A percentile compares a stretch with the other conserved stretches of the same genome.
Conservation (phyloP, 202 grass and related monocot genomes). For the Dendrocalamus latiflorus region DNA sequence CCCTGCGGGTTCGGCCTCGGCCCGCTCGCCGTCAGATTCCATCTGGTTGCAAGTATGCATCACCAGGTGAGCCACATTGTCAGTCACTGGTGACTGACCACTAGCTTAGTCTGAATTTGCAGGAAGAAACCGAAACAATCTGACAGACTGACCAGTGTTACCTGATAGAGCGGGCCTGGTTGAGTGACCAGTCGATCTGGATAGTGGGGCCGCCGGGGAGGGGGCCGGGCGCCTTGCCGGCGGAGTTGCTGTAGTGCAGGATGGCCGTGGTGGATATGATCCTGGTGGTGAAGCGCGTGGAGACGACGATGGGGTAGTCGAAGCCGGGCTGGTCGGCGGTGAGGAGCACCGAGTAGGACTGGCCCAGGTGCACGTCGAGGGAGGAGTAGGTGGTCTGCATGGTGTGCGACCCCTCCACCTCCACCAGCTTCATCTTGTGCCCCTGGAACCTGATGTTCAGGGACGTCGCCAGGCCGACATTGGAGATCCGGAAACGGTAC, state of each 20-base stretch:
- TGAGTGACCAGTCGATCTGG: conserved; percentile 77
- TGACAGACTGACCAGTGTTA: not conserved
- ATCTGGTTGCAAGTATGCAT: conserved; percentile 29
- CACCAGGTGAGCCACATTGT: not conserved
- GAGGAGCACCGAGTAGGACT: conserved; percentile 91
- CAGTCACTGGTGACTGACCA: not conserved
- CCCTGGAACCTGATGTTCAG: conserved; percentile 87
- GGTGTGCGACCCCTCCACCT: conserved; percentile 86
- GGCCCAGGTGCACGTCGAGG: conserved; percentile 81
- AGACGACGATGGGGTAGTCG: conserved; percentile 74
- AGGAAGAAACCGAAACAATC: not conserved
- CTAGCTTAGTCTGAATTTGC: not conserved
- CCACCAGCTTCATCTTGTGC: conserved; percentile 79
- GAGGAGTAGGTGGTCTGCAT: conserved; percentile 73
- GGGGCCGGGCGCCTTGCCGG: conserved; percentile 32
- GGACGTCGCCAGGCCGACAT: conserved; percentile 68
- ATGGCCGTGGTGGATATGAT: conserved; percentile 55
- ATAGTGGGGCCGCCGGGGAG: conserved; percentile 57
- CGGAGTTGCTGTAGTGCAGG: conserved; percentile 66
- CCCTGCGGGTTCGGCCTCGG: conserved; percentile 88
- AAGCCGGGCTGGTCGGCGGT: conserved; percentile 62
- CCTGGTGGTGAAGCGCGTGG: conserved; percentile 65
- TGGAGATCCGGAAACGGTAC: conserved; percentile 78
- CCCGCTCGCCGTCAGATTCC: conserved; percentile 94
- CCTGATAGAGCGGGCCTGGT: conserved; percentile 84